Evolutionary conservation across 805 yeast genomes (phyloP).

Genomic region (Wickerhamiella dianesei): DNA sequence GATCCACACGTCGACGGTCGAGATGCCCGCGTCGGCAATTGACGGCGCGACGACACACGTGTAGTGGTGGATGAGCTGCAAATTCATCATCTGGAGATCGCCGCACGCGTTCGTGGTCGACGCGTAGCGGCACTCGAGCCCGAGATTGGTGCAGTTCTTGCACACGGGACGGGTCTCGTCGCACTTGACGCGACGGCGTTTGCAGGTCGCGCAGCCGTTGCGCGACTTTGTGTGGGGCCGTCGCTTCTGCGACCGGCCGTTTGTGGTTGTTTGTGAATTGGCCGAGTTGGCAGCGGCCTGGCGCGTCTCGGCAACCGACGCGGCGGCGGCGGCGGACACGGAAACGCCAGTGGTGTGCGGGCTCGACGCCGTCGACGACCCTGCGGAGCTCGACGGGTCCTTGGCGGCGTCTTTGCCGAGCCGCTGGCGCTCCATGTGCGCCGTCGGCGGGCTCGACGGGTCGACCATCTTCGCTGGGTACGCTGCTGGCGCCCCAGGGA

Average conservation of each 20-base stretch:
- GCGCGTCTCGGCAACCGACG: neutral
- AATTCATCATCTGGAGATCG: conserved; percentile 53
- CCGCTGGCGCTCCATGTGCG: neutral
- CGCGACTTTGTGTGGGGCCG: conserved; percentile 83
- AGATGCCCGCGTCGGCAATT: conserved; percentile 80
- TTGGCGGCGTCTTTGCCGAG: neutral
- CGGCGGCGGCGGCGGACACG: neutral
- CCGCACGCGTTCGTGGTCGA: conserved; percentile 22
- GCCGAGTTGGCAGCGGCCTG: neutral
- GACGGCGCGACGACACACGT: conserved; percentile 74
- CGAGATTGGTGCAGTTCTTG: conserved; percentile 64
- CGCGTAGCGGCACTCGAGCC: conserved; percentile 58
- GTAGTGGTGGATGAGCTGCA: conserved; percentile 76
- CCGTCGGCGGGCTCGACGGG: neutral
- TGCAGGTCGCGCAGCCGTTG: conserved; percentile 81
- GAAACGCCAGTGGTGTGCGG: neutral
- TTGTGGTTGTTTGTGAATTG: neutral
- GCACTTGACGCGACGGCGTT: conserved; percentile 80
- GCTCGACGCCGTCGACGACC: neutral
- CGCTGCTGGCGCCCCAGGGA: neutral
- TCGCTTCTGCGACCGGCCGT: conserved; percentile 36
- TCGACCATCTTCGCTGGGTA: neutral
- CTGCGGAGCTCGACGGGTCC: neutral
- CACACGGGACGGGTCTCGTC: conserved; percentile 78
- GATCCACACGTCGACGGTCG: conserved; percentile 76